A percentile compares a stretch with the other conserved stretches of the same genome.
These are phyloP conservation scores for Marasmius oreades DNA, from an alignment of 1,284 basidiomycete genomes.

Conservation along the genomic window DNA sequence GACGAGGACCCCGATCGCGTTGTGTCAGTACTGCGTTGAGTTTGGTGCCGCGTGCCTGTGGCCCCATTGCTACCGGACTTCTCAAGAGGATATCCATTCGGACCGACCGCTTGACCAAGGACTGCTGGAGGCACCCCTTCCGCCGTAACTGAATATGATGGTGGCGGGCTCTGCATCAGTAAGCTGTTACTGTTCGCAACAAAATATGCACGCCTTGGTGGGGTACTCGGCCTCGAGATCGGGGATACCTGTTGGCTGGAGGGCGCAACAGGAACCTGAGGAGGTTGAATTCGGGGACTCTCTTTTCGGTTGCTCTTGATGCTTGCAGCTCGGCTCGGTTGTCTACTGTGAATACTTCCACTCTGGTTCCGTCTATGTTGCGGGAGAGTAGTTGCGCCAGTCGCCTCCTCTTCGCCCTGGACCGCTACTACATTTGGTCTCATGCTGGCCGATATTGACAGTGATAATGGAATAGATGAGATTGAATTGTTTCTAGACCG, in stretches of 20 bases:
- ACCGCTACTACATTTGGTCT: slow-evolving; percentile 11
- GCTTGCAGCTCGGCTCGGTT: slow-evolving; percentile 5
- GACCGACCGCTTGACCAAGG: not conserved
- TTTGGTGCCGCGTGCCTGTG: not conserved
- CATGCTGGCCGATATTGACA: slow-evolving; percentile 8
- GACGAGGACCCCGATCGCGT: not conserved
- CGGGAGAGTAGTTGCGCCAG: not conserved
- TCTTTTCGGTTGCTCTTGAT: slow-evolving; percentile 4
- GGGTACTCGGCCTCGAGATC: slow-evolving; percentile 23
- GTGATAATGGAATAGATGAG: slow-evolving; percentile 10
- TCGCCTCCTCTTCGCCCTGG: slow-evolving; percentile 3
- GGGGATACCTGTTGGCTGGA: not conserved
- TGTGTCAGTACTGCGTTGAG: not conserved
- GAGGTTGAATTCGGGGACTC: slow-evolving; percentile 8
- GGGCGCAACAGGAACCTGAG: not conserved
- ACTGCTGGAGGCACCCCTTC: not conserved
- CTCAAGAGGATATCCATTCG: slow-evolving; percentile 4
- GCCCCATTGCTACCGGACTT: slow-evolving; percentile 2
- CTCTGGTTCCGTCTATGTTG: slow-evolving; percentile 4
- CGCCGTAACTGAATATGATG: slow-evolving; percentile 33
- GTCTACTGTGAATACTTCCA: slow-evolving; percentile 1
- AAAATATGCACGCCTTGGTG: slow-evolving; percentile 33
- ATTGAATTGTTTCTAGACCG: slow-evolving; percentile 12
- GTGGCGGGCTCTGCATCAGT: slow-evolving; percentile 35
- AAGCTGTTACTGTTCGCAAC: slow-evolving; percentile 32